Conservation (phyloP, 2,329 filamentous ascomycete species). For the Ophiostoma populinum region DNA sequence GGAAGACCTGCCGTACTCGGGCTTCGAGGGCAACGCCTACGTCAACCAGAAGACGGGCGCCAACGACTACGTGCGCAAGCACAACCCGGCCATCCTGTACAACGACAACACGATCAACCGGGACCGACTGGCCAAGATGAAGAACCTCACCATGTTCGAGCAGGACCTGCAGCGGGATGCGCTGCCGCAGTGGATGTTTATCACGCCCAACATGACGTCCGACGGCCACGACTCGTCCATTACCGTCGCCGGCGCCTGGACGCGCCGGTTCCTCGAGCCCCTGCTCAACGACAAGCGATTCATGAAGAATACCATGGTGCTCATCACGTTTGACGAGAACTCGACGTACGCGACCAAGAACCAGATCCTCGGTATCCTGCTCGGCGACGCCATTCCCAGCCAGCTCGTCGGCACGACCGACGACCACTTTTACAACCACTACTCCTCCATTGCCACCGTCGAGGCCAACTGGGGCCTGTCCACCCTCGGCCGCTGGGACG, state of each 20-base stretch:
- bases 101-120: conserved; percentile 42
- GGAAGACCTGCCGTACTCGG: conserved; percentile 60
- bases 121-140: conserved; percentile 48
- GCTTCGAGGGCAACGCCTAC: conserved; percentile 48
- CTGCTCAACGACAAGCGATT: conserved; percentile 54
- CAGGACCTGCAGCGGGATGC: conserved; percentile 43
- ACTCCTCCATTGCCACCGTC: conserved; percentile 49
- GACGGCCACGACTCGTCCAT: conserved; percentile 62
- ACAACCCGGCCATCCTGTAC: conserved; percentile 52
- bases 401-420: conserved; percentile 52
- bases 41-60: conserved; percentile 46
- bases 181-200: conserved; percentile 57
- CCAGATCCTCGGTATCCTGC: conserved; percentile 49
- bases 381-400: conserved; percentile 56
- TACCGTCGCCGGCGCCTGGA: conserved; percentile 51
- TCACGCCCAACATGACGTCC: conserved; percentile 59
- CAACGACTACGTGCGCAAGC: conserved; percentile 71
- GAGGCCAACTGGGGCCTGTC: conserved; percentile 53
- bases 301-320: conserved; percentile 56
- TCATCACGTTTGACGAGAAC: conserved; percentile 69
- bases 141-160: conserved; percentile 56
- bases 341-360: conserved; percentile 51
- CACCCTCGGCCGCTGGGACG: conserved; percentile 55
- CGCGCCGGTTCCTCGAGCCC: conserved; percentile 48
- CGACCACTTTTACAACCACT: conserved; percentile 54